Evolutionary conservation across 2,329 filamentous ascomycete genomes (phyloP).

Genomic region (Penicillium sp.): DNA sequence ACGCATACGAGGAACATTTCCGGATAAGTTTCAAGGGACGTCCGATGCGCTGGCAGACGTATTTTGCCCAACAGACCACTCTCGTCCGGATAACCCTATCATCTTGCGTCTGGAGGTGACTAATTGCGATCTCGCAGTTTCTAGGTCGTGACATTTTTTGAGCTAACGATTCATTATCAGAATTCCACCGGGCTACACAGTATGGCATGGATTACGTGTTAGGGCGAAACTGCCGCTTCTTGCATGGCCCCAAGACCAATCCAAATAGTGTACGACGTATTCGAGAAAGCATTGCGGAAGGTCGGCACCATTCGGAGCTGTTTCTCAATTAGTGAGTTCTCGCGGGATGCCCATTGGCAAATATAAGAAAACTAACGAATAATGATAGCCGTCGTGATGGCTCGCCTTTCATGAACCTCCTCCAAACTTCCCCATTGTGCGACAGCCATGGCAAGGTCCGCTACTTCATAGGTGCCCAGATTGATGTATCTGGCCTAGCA

Average conservation of each 20-base stretch:
- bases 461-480: slow-evolving; percentile 72
- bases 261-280: slow-evolving; percentile 63
- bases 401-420: slow-evolving; percentile 72
- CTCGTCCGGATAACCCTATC: slow-evolving; percentile 71
- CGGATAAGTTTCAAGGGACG: slow-evolving; percentile 63
- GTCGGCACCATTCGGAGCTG: slow-evolving; percentile 71
- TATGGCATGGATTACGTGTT: slow-evolving; percentile 73
- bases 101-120: slow-evolving; percentile 71
- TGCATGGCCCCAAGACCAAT: slow-evolving; percentile 73
- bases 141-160: background rate
- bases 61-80: slow-evolving; percentile 75
- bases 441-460: slow-evolving; percentile 67
- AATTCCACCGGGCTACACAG: slow-evolving; percentile 72
- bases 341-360: background rate
- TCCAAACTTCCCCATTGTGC: slow-evolving; percentile 70
- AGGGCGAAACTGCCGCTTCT: slow-evolving; percentile 75
- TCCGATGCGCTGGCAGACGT: slow-evolving; percentile 75
- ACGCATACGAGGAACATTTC: slow-evolving; percentile 68
- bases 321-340: slow-evolving; percentile 69
- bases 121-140: slow-evolving; percentile 9
- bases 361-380: slow-evolving; percentile 3
- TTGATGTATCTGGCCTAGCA: slow-evolving; percentile 69
- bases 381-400: slow-evolving; percentile 64
- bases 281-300: slow-evolving; percentile 61
- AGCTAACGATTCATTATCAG: slow-evolving; percentile 40